phyloP scores from a whole-genome alignment of 2,329 filamentous ascomycete genomes.

The Colletotrichum nymphaeae region DNA sequence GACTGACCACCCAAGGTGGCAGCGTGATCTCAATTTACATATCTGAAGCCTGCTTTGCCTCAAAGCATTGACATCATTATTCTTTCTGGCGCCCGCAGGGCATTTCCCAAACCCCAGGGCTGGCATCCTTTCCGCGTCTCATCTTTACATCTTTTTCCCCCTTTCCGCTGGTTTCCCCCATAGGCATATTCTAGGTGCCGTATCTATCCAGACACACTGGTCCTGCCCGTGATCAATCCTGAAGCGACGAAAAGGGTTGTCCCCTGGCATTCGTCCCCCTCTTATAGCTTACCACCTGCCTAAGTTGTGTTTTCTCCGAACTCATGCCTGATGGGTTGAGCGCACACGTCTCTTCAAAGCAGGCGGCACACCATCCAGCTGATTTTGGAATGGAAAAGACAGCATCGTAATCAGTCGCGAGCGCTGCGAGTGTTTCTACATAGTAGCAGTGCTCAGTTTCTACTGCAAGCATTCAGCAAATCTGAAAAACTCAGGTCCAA shows the following conservation, averaged over 20 bases:
- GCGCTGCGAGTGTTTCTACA: background rate
- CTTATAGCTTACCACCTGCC: too few species aligned
- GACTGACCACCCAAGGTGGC: constrained; percentile 62
- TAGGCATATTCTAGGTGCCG: background rate
- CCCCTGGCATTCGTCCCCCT: background rate
- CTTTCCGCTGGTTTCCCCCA: background rate
- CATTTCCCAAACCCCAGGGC: constrained; percentile 1
- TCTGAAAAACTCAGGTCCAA: background rate
- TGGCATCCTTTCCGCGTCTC: constrained; percentile 20
- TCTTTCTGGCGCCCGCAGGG: constrained; percentile 1
- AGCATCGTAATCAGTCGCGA: background rate
- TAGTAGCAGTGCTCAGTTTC: background rate
- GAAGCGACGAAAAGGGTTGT: background rate
- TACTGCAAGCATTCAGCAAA: background rate
- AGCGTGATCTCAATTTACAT: constrained; percentile 70
- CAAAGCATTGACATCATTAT: constrained; percentile 12
- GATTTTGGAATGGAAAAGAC: background rate
- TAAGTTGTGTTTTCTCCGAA: background rate
- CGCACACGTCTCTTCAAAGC: background rate
- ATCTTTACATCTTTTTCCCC: constrained; percentile 26
- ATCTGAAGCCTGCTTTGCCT: constrained; percentile 65
- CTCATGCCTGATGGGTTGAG: background rate
- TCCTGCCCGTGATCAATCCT: background rate
- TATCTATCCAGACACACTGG: background rate
- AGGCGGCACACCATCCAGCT: background rate